These are phyloP conservation scores for Bruguiera gymnorhiza DNA, from an alignment of 345 rosid genomes.

Conservation along the genomic window DNA sequence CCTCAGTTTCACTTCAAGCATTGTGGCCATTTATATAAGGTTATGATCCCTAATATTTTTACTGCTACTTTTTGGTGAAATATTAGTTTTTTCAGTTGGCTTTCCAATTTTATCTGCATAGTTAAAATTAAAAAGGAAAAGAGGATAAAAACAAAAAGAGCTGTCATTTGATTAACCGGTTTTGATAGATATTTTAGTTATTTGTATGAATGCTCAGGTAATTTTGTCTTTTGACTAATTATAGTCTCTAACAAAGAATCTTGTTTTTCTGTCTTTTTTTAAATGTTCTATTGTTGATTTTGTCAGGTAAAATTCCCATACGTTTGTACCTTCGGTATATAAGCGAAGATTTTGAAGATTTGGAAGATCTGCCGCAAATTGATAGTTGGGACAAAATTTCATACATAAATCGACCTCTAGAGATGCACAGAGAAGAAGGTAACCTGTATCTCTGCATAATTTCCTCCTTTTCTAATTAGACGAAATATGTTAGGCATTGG, in stretches of 20 bases:
- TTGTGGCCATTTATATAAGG: background rate
- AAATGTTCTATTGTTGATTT: slow-evolving; percentile 6
- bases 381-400: slow-evolving; percentile 85
- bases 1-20: background rate
- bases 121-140: no score
- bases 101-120: background rate
- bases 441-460: slow-evolving; percentile 13
- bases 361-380: slow-evolving; percentile 55
- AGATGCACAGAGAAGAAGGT: slow-evolving; percentile 73
- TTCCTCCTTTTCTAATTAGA: background rate
- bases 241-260: background rate
- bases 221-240: background rate
- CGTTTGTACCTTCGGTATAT: slow-evolving; percentile 64
- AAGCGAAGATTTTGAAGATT: slow-evolving; percentile 55
- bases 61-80: background rate
- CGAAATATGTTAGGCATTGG: background rate
- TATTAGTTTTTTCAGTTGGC: background rate
- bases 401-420: slow-evolving; percentile 70
- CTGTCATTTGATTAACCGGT: background rate
- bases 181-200: background rate
- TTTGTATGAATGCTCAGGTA: background rate
- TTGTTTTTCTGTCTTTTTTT: slow-evolving; percentile 5
- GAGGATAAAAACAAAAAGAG: no score
- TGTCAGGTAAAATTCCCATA: slow-evolving; percentile 77
- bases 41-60: background rate